Evolutionary conservation across 371 early-diverging fungal genomes (phyloP), one percentile per base, ranked within the genome.

Genomic region (Syncephalastrum monosporum): DNA sequence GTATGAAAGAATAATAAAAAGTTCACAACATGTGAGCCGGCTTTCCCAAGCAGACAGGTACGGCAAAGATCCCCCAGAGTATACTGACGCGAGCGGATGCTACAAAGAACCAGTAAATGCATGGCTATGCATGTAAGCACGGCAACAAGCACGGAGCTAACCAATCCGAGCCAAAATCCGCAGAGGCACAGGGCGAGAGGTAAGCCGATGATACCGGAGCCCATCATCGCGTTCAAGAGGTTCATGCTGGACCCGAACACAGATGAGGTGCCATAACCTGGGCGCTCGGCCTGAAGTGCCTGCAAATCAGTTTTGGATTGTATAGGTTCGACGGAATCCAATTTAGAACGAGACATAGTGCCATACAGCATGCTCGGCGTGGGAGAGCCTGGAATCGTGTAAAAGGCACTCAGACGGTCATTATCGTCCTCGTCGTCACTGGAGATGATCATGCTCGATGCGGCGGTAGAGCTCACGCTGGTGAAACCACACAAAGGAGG

Each of bases 181-280:
- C 81, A 74, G 19, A 77, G 59, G 47, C 68, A 68, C 42, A 81
- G 55, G 10, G 83, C 79, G 24, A 79, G 68, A 4, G 81, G 72
- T n/a, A 84, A 53, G 0, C 83, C 84, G 33, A 84, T 68, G 43
- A 84, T 75, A 23, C 84, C 84, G n/a, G 80, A 75, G 1, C 84
- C 84, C 65, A 84, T 81, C 51, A 79, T 84, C 17, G 83, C 75
- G 55, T 82, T 84, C 14, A 79, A 70, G 45, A 84, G 60, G 41
- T 77, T 81, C 49, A 78, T 60, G 14, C 76, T 61, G 19, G 58
- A 57, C 3, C 47, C 59, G 17, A 42, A 33, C 16, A 23, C 55
- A 3, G 52, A 48, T 4, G 47, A 17, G 5, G 66, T 61, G 15
- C 66, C 61, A 47, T 61, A 61, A 3, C 61, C 61, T 14, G 61